Evolutionary conservation across 345 rosid genomes (phyloP).

Genomic region (Salix udensis): DNA sequence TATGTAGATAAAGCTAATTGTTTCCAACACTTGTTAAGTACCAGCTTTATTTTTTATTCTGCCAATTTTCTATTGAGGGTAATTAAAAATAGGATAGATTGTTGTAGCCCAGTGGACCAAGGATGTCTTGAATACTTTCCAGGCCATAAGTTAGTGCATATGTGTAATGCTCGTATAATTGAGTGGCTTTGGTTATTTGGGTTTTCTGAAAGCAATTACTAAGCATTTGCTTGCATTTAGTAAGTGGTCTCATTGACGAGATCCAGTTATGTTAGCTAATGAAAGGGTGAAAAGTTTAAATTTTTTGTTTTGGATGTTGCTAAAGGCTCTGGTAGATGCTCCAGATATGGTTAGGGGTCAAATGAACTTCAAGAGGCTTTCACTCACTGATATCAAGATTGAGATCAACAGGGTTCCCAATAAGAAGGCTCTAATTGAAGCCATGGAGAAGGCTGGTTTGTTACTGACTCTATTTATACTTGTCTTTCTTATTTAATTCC

Average conservation of each 20-base stretch:
- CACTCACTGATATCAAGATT: slow-evolving; percentile 23
- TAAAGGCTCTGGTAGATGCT: slow-evolving; percentile 27
- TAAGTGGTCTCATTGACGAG: background rate
- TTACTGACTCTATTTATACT: background rate
- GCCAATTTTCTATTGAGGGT: too few relatives aligned
- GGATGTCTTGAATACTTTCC: background rate
- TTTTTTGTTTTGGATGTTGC: background rate
- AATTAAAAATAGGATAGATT: too few relatives aligned
- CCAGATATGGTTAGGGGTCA: slow-evolving; percentile 30
- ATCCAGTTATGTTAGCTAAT: background rate
- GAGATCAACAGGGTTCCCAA: slow-evolving; percentile 24
- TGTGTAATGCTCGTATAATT: background rate
- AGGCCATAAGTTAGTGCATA: background rate
- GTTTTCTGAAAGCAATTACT: background rate
- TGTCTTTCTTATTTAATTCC: background rate
- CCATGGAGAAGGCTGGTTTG: slow-evolving; percentile 26
- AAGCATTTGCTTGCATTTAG: background rate
- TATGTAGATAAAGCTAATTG: background rate
- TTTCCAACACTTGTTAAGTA: background rate
- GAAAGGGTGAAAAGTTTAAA: background rate
- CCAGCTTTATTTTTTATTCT: too few relatives aligned
- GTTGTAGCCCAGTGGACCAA: background rate
- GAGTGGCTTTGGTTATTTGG: background rate
- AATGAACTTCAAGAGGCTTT: slow-evolving; percentile 28
- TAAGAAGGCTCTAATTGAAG: slow-evolving; percentile 18